A percentile compares a stretch with the other conserved stretches of the same genome.
Conservation (phyloP, 1,284 basidiomycete species). For the Coniferiporia sulphurascens region DNA sequence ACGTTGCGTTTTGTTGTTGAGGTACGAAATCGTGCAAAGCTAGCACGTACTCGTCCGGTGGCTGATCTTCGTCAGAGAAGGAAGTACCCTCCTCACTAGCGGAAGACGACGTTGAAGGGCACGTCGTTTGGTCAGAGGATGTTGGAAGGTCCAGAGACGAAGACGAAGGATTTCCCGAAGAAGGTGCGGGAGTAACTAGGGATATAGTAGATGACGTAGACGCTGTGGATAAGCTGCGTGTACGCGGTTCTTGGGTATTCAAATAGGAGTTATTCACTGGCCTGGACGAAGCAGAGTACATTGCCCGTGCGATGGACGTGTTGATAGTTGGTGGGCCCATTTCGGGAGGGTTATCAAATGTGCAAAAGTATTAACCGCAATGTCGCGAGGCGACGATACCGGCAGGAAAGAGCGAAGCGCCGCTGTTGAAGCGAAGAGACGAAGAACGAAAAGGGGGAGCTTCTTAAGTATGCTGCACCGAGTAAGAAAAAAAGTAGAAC, state of each 20-base stretch:
- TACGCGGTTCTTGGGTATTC: constrained; percentile 4
- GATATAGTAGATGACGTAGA: constrained; percentile 53
- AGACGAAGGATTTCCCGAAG: constrained; percentile 50
- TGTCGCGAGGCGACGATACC: neutral
- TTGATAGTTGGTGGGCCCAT: constrained; percentile 17
- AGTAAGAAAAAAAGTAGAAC: neutral
- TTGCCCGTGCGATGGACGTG: constrained; percentile 16
- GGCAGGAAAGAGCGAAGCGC: neutral
- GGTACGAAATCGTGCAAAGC: constrained; percentile 87
- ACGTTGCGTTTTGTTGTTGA: constrained; percentile 67
- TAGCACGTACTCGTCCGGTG: constrained; percentile 57
- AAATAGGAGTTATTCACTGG: neutral
- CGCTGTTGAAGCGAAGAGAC: neutral
- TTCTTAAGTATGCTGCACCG: neutral
- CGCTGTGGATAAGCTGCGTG: constrained; percentile 44
- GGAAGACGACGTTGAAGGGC: neutral
- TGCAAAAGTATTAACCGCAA: neutral
- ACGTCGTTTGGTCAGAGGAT: neutral
- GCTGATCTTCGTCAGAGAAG: constrained; percentile 13
- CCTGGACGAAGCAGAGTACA: constrained; percentile 10
- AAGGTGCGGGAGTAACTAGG: constrained; percentile 46
- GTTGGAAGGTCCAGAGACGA: constrained; percentile 41
- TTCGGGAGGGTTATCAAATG: neutral
- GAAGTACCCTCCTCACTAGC: constrained; percentile 2
- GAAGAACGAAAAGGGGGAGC: neutral